Conservation (phyloP, 1,284 basidiomycete genomes). For the Ustilago hordei region DNA sequence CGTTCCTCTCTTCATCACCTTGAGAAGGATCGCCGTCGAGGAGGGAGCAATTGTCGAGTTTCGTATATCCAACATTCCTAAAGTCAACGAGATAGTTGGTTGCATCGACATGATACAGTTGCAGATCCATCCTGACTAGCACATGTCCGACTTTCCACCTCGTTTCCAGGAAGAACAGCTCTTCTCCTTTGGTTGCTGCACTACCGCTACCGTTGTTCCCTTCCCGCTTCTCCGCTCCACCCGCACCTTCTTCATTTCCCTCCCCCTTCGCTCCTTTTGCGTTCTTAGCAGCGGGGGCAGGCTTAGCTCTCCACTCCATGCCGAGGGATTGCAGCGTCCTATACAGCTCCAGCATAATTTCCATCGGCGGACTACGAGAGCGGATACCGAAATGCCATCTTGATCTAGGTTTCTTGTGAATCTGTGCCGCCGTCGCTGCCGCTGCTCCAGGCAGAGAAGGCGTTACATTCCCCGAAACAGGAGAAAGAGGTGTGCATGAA, state of each 20-base stretch:
- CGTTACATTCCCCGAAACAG: slow-evolving; percentile 12
- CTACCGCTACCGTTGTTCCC: slow-evolving; percentile 63
- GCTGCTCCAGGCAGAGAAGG: slow-evolving; percentile 25
- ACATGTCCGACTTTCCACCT: slow-evolving; percentile 80
- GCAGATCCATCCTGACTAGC: slow-evolving; percentile 85
- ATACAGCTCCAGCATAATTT: slow-evolving; percentile 99
- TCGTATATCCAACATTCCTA: slow-evolving; percentile 92
- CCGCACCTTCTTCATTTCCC: slow-evolving; percentile 25
- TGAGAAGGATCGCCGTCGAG: background rate
- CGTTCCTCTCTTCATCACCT: background rate
- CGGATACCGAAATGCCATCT: slow-evolving; percentile 97
- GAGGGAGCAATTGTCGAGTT: slow-evolving; percentile 41
- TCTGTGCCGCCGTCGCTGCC: slow-evolving; percentile 40
- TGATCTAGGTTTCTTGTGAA: slow-evolving; percentile 70
- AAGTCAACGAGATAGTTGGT: slow-evolving; percentile 98
- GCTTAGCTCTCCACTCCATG: slow-evolving; percentile 85
- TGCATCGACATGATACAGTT: slow-evolving; percentile 93
- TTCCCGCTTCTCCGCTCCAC: slow-evolving; percentile 1
- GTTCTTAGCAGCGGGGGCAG: slow-evolving; percentile 21
- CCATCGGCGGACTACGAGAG: slow-evolving; percentile 94
- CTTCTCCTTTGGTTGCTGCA: slow-evolving; percentile 71
- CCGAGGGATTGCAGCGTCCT: slow-evolving; percentile 89
- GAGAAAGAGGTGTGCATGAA: slow-evolving; percentile 31
- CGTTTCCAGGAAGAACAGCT: slow-evolving; percentile 93
- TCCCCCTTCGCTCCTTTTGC: slow-evolving; percentile 10